Evolutionary conservation across 441 rosid genomes (phyloP), one percentile per base, ranked within the genome.

Genomic region (Capsella rubella): DNA sequence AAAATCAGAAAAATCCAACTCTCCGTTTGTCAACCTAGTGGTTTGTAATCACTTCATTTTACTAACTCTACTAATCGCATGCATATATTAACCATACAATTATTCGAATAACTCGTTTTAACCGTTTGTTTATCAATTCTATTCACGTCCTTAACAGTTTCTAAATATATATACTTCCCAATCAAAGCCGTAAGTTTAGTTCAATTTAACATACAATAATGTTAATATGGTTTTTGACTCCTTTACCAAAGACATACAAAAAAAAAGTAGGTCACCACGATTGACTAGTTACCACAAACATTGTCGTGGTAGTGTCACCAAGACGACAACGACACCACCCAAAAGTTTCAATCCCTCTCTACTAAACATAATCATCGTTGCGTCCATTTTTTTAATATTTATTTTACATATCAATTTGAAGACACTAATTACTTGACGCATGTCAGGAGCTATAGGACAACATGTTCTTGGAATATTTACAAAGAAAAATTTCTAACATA

Each of bases 321-420:
- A 72, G 64, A 66, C 73, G 80, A 77, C 73, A 77, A 71, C 13
- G 69, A 77, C 77, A 50, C 27, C 45, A 71, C 63, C 49, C 57
- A 56, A 64, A 77, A 50, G 62, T 64, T 64, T 49, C 40, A 34
- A 15, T 14, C 40, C 27, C 57, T 60, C 39, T 35, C 63, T 53
- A 60, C 18, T 61, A 34, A 54, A 73, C 73, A 66, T 67, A 67
- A 71, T 77, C 77, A 71, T 77, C 68, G 45, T 59, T 71, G 18
- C 53, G 56, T 65, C 65, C 2, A 21, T 21, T 21, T 21, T 21
- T 21, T 21, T 21, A 21, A 52, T 9, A 21, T 49, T 68, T 59
- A 42, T 35, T 43, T 49, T 11, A 50, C 16, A 32, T 51, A 61
- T 59, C 10, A 2, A 16, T 45, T 28, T 27, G 6, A 42, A 45